Conservation (phyloP, 1,139 yeast genomes). For the Saccharomyces pastorianus region DNA sequence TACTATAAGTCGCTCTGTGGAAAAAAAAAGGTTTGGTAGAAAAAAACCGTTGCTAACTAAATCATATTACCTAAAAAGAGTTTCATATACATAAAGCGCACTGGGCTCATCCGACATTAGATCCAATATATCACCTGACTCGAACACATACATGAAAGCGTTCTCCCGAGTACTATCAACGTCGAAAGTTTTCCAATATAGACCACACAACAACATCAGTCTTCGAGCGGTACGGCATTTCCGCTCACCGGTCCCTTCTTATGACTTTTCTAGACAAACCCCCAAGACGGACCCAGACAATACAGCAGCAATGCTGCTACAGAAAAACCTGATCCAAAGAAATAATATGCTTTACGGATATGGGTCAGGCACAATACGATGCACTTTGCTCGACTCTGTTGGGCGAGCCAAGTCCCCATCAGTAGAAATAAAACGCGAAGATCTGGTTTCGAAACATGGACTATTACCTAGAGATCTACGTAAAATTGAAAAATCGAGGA, state of each 20-base stretch:
- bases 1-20: neutral
- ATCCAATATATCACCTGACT: neutral
- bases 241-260: neutral
- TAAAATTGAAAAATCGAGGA: constrained; percentile 53
- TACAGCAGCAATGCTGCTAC: constrained; percentile 30
- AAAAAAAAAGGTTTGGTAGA: neutral
- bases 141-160: neutral
- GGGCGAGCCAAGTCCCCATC: constrained; percentile 56
- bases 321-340: constrained; percentile 33
- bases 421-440: constrained; percentile 49
- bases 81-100: neutral
- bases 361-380: constrained; percentile 33
- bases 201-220: neutral
- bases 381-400: constrained; percentile 52
- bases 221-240: neutral
- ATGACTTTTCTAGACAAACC: neutral
- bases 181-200: neutral
- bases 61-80: neutral
- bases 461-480: constrained; percentile 36
- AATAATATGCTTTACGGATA: constrained; percentile 29
- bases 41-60: neutral
- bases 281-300: constrained; percentile 2
- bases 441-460: constrained; percentile 34
- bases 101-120: neutral
- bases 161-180: neutral